A percentile compares a stretch with the other conserved stretches of the same genome.
Conservation (phyloP, 2,329 filamentous ascomycete species). For the Pseudocercospora musae region DNA sequence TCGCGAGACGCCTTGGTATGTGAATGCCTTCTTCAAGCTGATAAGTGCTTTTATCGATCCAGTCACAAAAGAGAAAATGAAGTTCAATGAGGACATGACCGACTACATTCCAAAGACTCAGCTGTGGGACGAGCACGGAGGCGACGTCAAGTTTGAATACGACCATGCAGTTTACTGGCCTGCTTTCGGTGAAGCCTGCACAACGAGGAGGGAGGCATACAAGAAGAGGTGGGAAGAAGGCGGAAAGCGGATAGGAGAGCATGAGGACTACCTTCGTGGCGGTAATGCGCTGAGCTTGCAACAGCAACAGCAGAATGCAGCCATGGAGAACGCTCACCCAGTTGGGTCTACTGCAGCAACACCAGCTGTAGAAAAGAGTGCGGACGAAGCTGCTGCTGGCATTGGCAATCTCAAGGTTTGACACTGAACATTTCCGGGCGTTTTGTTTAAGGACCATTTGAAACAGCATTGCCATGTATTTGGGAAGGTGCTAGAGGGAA, state of each 20-base stretch:
- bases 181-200: constrained; percentile 68
- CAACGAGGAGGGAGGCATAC: constrained; percentile 61
- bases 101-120: constrained; percentile 78
- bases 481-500: not conserved
- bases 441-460: not conserved
- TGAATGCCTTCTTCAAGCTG: constrained; percentile 92
- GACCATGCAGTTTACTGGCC: constrained; percentile 90
- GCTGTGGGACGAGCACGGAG: constrained; percentile 74
- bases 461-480: not conserved
- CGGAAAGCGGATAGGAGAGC: constrained; percentile 80
- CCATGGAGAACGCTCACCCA: not conserved
- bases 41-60: constrained; percentile 97
- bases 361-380: not conserved
- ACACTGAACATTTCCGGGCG: not conserved
- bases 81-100: constrained; percentile 90
- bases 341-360: not conserved
- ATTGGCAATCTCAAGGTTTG: not conserved
- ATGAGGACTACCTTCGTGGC: constrained; percentile 84
- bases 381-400: not conserved
- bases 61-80: constrained; percentile 87
- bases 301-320: constrained; percentile 13
- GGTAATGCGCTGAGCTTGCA: constrained; percentile 40
- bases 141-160: constrained; percentile 84
- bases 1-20: constrained; percentile 86
- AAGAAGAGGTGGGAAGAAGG: constrained; percentile 71